Base-by-base conservation (phyloP, 768 basidiomycete genomes). In the Xanthoconium stramineum region DNA sequence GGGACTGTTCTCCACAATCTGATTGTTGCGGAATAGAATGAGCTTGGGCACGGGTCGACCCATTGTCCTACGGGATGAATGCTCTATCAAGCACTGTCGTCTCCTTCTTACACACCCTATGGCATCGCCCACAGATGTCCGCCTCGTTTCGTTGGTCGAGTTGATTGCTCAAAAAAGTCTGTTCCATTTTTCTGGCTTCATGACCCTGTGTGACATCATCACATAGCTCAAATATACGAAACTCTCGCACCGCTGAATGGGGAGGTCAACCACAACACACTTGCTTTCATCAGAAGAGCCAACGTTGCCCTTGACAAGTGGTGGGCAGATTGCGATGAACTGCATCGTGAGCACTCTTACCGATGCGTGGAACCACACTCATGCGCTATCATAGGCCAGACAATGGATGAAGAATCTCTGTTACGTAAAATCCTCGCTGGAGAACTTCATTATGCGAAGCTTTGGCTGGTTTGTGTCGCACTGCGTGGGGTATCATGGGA, bases 391-490 rank as follows among this genome's bases (percentile, higher is more conserved):
- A 24, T 61, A 92, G 89, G 83, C 15, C 84, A 85, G 66, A 80
- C 83, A 2, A 89, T 91, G 84, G 91, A 92, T 57, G 90, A 93
- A 64, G 88, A 93, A 39, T 84, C 89, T 10, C 77, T 97, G 13
- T 79, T 94, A 35, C 83, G 93, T 47, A 94, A 92, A 74, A 85
- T 98, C 47, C 83, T 97, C 20, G 85, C 85, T 3, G 89, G 88
- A 6, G 94, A 97, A 68, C 76, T 96, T 49, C 86, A 94, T 66
- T 94, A 96, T 67, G 91, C 94, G 30, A 95, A 96, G 69, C 78
- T 98, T 6, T 97, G 94, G 94, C 82, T 96, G 33, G 88, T 94
- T 20, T 97, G 94, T 67, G 88, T 96, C 24, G 93, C 93, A 13
- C 76, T 98, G 45, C 83, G 94, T 56, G 94, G 94, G 17, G 90